Conservation (phyloP, 78 protist species). For the Guillardia theta region DNA sequence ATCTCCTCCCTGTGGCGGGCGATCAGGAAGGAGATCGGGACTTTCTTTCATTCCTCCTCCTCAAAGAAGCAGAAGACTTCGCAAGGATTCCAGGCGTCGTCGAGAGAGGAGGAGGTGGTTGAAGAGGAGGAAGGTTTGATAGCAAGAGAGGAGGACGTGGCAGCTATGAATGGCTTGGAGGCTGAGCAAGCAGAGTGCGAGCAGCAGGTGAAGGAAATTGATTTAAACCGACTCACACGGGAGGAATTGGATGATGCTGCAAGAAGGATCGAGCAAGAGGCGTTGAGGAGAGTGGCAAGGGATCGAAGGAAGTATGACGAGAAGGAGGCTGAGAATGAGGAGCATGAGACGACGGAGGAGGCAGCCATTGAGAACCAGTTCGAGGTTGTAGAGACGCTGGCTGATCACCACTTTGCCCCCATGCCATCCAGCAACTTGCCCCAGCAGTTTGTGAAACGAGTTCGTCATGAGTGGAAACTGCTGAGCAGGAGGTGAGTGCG, state of each 20-base stretch:
- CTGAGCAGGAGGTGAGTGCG: background rate
- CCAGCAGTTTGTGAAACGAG: background rate
- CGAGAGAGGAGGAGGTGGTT: background rate
- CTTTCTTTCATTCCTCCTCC: no score
- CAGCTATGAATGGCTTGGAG: background rate
- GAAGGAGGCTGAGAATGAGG: background rate
- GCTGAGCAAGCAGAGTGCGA: background rate
- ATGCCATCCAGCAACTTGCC: no score
- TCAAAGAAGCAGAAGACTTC: no score
- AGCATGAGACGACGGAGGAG: background rate
- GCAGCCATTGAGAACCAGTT: background rate
- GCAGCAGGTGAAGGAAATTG: background rate
- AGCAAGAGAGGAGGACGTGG: background rate
- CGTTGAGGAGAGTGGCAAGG: background rate
- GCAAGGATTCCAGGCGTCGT: no score
- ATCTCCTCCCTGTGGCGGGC: no score
- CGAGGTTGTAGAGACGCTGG: background rate
- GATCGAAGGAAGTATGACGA: background rate
- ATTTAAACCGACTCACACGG: background rate
- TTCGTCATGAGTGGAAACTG: background rate
- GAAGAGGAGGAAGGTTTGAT: background rate
- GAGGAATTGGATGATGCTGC: background rate
- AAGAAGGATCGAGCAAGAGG: background rate
- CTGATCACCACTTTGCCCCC: no score
- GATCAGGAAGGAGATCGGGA: no score